These are phyloP conservation scores for Scheffersomyces segobiensis DNA, from an alignment of 1,139 yeast genomes.

Conservation along the genomic window DNA sequence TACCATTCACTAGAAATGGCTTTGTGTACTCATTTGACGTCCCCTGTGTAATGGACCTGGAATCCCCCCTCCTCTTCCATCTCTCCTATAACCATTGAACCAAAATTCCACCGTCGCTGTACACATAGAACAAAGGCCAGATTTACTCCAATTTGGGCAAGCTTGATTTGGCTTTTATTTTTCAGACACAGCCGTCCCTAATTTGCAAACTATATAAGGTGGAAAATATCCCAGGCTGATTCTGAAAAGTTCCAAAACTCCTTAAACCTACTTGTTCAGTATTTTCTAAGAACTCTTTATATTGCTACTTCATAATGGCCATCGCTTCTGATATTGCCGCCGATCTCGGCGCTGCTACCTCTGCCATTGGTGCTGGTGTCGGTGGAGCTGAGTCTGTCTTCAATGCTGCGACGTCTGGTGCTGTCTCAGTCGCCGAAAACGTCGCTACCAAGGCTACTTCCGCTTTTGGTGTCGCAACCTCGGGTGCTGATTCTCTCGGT, in stretches of 20 bases:
- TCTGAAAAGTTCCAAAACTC: not conserved
- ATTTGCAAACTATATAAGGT: not conserved
- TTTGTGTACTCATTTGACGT: not conserved
- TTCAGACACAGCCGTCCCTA: not conserved
- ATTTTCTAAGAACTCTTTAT: not conserved
- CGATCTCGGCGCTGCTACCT: conserved; percentile 2
- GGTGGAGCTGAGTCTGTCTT: conserved; percentile 10
- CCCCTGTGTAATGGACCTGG: not conserved
- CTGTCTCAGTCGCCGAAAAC: conserved; percentile 12
- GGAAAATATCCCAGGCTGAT: not conserved
- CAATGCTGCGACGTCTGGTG: conserved; percentile 8
- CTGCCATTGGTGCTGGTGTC: conserved; percentile 10
- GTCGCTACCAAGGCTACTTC: conserved; percentile 12
- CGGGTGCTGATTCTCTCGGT: not conserved
- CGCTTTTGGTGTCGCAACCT: conserved; percentile 8
- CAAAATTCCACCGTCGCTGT: not conserved
- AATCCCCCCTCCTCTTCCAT: not conserved
- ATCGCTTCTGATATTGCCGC: conserved; percentile 5
- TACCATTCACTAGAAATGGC: not conserved
- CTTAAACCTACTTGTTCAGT: not conserved
- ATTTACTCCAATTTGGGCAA: not conserved
- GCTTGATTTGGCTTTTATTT: not conserved
- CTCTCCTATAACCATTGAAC: not conserved
- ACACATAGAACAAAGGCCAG: not conserved
- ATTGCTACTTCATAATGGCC: not conserved